These are phyloP conservation scores for Termitomyces sp. DNA, from an alignment of 768 basidiomycete species.

Conservation along the genomic window DNA sequence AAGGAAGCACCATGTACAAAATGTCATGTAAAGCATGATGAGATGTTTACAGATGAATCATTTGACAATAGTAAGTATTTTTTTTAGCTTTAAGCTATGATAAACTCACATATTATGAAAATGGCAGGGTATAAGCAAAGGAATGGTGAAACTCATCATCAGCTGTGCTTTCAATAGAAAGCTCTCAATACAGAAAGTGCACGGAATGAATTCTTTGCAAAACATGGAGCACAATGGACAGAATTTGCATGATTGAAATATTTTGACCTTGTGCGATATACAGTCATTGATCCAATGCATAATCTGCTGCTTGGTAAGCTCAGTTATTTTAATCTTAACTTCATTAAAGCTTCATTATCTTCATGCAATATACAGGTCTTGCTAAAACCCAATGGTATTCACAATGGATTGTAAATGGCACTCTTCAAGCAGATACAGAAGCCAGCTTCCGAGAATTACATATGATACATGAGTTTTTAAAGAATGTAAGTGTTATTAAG, in stretches of 20 bases:
- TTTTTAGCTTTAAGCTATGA: neutral
- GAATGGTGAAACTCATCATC: neutral
- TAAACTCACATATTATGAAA: neutral
- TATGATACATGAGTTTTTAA: neutral
- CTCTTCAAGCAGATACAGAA: conserved; percentile 11
- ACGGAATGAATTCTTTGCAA: conserved; percentile 13
- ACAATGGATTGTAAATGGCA: conserved; percentile 17
- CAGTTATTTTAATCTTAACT: neutral
- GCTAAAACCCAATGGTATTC: conserved; percentile 24
- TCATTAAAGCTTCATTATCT: conserved; percentile 12
- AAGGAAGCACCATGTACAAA: conserved; percentile 1
- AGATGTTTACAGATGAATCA: neutral
- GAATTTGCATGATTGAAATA: conserved; percentile 22
- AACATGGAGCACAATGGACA: conserved; percentile 21
- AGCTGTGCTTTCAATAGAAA: neutral
- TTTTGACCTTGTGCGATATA: neutral
- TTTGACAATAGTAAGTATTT: neutral
- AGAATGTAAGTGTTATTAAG: neutral
- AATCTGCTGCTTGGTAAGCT: neutral
- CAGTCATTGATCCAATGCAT: neutral
- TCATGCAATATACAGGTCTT: conserved; percentile 12
- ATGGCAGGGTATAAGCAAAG: neutral
- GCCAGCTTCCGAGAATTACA: conserved; percentile 17
- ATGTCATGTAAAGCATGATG: neutral
- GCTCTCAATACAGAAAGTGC: conserved; percentile 3